phyloP scores from a whole-genome alignment of 1,284 basidiomycete species.

The Erythrobasidium hasegawianum region DNA sequence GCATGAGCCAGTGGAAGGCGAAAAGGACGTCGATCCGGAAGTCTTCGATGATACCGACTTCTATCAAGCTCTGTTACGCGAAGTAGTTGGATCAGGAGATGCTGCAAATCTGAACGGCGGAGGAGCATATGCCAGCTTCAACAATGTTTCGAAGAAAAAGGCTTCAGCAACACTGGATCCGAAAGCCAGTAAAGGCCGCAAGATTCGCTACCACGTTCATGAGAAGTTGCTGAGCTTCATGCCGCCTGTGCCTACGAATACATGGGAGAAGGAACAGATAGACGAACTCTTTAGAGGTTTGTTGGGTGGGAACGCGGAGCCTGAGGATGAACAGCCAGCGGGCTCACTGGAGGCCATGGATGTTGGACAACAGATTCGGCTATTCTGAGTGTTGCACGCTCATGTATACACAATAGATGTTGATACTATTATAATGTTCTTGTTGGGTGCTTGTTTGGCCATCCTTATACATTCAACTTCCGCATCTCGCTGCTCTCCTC shows the following conservation, averaged over 20 bases:
- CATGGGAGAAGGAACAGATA: slow-evolving; percentile 87
- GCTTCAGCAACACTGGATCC: slow-evolving; percentile 80
- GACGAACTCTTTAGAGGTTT: slow-evolving; percentile 85
- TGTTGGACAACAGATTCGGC: not conserved
- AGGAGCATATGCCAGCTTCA: slow-evolving; percentile 57
- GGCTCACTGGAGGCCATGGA: too few species aligned
- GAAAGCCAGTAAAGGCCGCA: slow-evolving; percentile 87
- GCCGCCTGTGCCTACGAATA: slow-evolving; percentile 64
- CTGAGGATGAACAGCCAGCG: not conserved
- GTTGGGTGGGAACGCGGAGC: slow-evolving; percentile 55
- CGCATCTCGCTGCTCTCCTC: not conserved
- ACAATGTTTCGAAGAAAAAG: slow-evolving; percentile 51
- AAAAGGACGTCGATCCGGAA: slow-evolving; percentile 47
- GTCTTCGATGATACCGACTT: slow-evolving; percentile 85
- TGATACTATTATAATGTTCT: too few species aligned
- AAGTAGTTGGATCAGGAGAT: slow-evolving; percentile 65
- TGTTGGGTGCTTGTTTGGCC: too few species aligned
- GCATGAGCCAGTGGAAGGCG: slow-evolving; percentile 12
- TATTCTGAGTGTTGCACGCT: too few species aligned
- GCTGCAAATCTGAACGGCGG: slow-evolving; percentile 24
- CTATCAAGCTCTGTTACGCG: slow-evolving; percentile 80
- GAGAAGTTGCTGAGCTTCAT: slow-evolving; percentile 92
- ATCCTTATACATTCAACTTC: too few species aligned
- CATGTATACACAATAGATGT: too few species aligned
- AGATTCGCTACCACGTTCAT: slow-evolving; percentile 83